These are phyloP conservation scores for Venturia carpophila DNA, from an alignment of 2,329 filamentous ascomycete genomes.

Conservation along the genomic window DNA sequence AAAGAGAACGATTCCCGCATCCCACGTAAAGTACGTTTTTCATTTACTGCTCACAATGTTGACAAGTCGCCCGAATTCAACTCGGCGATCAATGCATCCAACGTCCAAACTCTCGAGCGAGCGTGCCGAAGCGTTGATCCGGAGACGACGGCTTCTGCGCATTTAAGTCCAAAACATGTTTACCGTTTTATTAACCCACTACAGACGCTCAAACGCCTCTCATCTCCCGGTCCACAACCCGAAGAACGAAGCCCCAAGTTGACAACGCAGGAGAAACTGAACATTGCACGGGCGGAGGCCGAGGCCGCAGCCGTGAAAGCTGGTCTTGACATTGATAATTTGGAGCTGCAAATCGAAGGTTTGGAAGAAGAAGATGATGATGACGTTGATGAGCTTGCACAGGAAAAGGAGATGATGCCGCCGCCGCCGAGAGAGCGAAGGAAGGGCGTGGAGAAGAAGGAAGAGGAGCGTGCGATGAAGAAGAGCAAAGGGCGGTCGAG, in stretches of 20 bases:
- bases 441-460: conserved; percentile 24
- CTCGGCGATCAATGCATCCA: neutral
- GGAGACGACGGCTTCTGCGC: neutral
- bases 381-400: neutral
- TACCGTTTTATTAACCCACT: conserved; percentile 24
- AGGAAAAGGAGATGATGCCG: neutral
- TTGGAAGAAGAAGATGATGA: neutral
- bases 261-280: conserved; percentile 41
- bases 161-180: conserved; percentile 1
- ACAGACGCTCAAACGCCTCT: conserved; percentile 32
- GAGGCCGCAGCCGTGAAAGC: conserved; percentile 33
- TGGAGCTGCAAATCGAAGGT: conserved; percentile 20
- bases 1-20: conserved; percentile 25
- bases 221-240: conserved; percentile 31
- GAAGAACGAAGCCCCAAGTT: conserved; percentile 35
- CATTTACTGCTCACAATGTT: neutral
- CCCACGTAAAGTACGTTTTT: conserved; percentile 32
- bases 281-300: conserved; percentile 37
- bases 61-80: neutral
- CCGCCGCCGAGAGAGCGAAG: conserved; percentile 5
- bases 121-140: neutral
- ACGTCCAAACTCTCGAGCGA: neutral
- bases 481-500: conserved; percentile 50
- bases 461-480: conserved; percentile 27
- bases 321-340: conserved; percentile 20